A percentile compares a stretch with the other conserved stretches of the same genome.
Evolutionary conservation across 768 basidiomycete species (phyloP).

Genomic region (Mycena latifolia): DNA sequence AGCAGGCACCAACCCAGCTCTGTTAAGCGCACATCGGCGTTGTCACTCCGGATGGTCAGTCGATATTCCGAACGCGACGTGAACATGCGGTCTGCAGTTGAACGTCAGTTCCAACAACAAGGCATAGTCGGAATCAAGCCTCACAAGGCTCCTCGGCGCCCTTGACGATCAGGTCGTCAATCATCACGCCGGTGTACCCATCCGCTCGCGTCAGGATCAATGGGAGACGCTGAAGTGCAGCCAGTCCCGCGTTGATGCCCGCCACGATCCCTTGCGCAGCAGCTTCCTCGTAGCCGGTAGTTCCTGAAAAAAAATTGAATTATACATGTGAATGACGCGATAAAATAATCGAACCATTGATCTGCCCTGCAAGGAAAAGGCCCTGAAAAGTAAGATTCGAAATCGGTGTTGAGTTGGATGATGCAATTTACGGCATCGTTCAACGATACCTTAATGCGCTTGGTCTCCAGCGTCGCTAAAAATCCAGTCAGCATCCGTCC

Average conservation of each 20-base stretch:
- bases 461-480: conserved; percentile 88
- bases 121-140: conserved; percentile 40
- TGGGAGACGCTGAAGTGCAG: conserved; percentile 66
- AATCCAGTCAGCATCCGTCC: not conserved
- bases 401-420: not conserved
- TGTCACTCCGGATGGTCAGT: conserved; percentile 89
- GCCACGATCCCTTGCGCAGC: conserved; percentile 92
- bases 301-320: conserved; percentile 59
- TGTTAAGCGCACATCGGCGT: conserved; percentile 88
- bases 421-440: not conserved
- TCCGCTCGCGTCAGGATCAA: conserved; percentile 85
- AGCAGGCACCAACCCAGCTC: conserved; percentile 65
- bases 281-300: conserved; percentile 96
- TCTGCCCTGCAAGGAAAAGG: conserved; percentile 90
- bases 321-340: not conserved
- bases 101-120: not conserved
- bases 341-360: conserved; percentile 69
- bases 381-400: conserved; percentile 58
- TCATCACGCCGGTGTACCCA: conserved; percentile 90
- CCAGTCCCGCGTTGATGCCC: conserved; percentile 88
- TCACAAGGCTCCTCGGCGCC: conserved; percentile 93
- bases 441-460: conserved; percentile 73
- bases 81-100: conserved; percentile 85
- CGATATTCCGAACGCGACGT: conserved; percentile 93
- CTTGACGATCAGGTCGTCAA: conserved; percentile 90